These are phyloP conservation scores for Achaetomiella virescens DNA, from an alignment of 495 filamentous ascomycete species.

Conservation along the genomic window DNA sequence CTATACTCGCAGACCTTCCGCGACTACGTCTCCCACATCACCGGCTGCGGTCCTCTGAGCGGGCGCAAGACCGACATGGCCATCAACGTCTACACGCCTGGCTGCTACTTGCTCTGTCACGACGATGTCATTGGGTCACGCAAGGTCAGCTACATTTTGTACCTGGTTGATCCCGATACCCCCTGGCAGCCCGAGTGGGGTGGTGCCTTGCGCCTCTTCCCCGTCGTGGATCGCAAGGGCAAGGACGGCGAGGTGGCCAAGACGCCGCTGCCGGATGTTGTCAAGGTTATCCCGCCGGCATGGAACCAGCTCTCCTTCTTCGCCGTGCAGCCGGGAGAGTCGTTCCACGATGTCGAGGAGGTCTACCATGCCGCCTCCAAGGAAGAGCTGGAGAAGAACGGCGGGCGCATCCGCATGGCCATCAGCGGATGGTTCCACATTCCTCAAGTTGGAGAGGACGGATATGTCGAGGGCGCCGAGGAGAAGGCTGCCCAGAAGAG, in stretches of 20 bases:
- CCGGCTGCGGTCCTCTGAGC: slow-evolving; percentile 77
- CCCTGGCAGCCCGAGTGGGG: slow-evolving; percentile 94
- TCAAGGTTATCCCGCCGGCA: slow-evolving; percentile 77
- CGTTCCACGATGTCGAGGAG: slow-evolving; percentile 98
- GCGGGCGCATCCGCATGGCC: slow-evolving; percentile 81
- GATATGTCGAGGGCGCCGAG: slow-evolving; percentile 82
- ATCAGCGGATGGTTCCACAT: slow-evolving; percentile 99
- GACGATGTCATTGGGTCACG: slow-evolving; percentile 97
- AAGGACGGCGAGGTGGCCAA: slow-evolving; percentile 63
- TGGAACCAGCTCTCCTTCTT: slow-evolving; percentile 99
- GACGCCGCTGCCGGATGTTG: slow-evolving; percentile 68
- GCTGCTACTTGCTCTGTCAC: slow-evolving; percentile 91
- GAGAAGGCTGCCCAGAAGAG: slow-evolving; percentile 81
- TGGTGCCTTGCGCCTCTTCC: slow-evolving; percentile 83
- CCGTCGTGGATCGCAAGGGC: slow-evolving; percentile 57
- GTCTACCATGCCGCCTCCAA: slow-evolving; percentile 65
- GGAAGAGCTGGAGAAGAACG: slow-evolving; percentile 52
- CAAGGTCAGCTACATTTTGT: slow-evolving; percentile 92
- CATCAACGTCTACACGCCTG: slow-evolving; percentile 96
- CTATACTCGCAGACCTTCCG: slow-evolving; percentile 88
- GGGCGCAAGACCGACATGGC: slow-evolving; percentile 98
- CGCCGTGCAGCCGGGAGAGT: slow-evolving; percentile 91
- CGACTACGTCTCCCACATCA: slow-evolving; percentile 77
- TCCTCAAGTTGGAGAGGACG: slow-evolving; percentile 91
- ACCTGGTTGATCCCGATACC: slow-evolving; percentile 84